These are phyloP conservation scores for Mallotus japonicus DNA, from an alignment of 441 rosid genomes.

Conservation along the genomic window DNA sequence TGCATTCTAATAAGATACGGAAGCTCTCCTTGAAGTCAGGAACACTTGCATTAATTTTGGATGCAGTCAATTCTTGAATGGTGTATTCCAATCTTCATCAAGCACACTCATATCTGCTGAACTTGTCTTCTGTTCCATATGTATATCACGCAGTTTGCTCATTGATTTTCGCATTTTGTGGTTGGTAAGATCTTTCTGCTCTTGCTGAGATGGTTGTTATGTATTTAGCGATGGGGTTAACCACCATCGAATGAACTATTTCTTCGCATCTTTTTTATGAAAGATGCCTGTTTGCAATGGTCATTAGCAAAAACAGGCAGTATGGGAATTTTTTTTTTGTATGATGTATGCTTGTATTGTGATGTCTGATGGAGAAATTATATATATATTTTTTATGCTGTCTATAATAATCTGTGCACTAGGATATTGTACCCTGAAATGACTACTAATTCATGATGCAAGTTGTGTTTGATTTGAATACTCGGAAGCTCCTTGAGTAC, in stretches of 20 bases:
- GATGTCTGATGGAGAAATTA: neutral
- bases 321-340: neutral
- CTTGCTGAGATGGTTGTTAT: conserved; percentile 71
- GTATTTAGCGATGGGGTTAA: conserved; percentile 47
- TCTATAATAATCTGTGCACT: neutral
- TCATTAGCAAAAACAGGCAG: neutral
- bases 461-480: too few species aligned
- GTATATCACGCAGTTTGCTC: neutral
- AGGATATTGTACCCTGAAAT: too few species aligned
- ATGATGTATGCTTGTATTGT: neutral
- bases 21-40: too few species aligned
- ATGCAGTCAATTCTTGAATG: too few species aligned
- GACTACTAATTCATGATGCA: too few species aligned
- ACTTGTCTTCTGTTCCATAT: neutral
- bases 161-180: conserved; percentile 14
- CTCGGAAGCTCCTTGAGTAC: too few species aligned
- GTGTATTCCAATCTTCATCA: neutral
- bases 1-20: too few species aligned
- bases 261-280: too few species aligned
- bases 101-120: neutral
- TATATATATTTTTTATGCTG: neutral
- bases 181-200: conserved; percentile 67
- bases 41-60: too few species aligned
- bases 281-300: too few species aligned
- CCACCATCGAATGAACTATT: too few species aligned